Base-by-base conservation (phyloP, 495 filamentous ascomycete genomes). In the Neurospora tetrasperma region DNA sequence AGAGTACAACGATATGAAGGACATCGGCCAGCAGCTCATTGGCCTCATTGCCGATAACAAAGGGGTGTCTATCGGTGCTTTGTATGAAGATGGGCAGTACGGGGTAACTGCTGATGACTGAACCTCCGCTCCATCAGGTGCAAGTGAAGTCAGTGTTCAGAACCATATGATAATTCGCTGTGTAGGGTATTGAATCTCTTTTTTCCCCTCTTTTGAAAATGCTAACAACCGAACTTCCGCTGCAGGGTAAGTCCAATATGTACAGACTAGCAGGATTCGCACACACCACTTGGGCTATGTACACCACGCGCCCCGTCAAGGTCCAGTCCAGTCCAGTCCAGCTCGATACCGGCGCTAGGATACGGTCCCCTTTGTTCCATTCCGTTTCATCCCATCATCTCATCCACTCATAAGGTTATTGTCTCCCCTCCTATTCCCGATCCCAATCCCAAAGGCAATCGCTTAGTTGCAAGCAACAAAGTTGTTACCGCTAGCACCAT, bases 1-100 rank as follows among this genome's bases (percentile, higher is more conserved):
- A 76, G 83, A 89, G 70, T 94, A 94, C 84, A 95, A 95, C 79
- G 92, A 93, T 74, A 89, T 94, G 76, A 88, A 89, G 69, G 92
- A 94, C 78, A 81, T 91, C 3, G 92, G 87, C 0, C 89, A 90
- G 78, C 91, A 91, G 0, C 77, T 95, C 20, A 89, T 93, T 81
- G 90, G 91, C 0, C 76, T 94, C 69, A 86, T 95, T 77, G 92
- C 92, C 4, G 92, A 95, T 46, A 85, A 86, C 66, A 80, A 88
- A 23, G 91, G 91, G 3, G 85, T 92, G 46, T 82, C 87, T 44
- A 83, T 90, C 71, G 78, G 83, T 39, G 88, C 91, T 16, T 82
- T 94, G 43, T 89, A 92, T 80, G 83, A 85, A 73, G 42, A 42
- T 16, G 91, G 91, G 73, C 71, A 80, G 27, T 80, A 76, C 59